phyloP scores from a whole-genome alignment of 1,139 yeast species.

The Magnusiomyces sp. region DNA sequence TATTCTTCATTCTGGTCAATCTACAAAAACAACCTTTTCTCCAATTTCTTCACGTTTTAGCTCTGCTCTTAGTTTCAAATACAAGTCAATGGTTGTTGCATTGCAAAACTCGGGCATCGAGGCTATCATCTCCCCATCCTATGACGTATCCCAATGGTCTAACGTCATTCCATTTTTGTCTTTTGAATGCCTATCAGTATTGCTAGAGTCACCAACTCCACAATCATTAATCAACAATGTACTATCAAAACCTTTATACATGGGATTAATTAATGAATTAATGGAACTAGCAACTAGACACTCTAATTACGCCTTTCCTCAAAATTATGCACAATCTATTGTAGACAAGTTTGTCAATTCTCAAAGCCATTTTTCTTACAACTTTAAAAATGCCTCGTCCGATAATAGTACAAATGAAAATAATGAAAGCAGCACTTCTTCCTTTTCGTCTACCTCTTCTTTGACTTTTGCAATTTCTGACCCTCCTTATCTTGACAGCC shows the following conservation, averaged over 20 bases:
- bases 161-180: conserved; percentile 71
- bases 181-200: conserved; percentile 63
- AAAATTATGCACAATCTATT: conserved; percentile 7
- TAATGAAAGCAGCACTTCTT: neutral
- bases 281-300: conserved; percentile 12
- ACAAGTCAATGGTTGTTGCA: conserved; percentile 1
- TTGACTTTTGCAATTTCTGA: conserved; percentile 8
- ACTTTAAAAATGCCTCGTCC: neutral
- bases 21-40: conserved; percentile 15
- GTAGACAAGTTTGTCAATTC: conserved; percentile 5
- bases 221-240: conserved; percentile 52
- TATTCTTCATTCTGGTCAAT: conserved; percentile 12
- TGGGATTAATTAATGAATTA: conserved; percentile 43
- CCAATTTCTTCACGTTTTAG: conserved; percentile 17
- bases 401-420: neutral
- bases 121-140: conserved; percentile 9
- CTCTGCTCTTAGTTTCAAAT: conserved; percentile 1
- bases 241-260: conserved; percentile 72
- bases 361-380: neutral
- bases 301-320: conserved; percentile 9
- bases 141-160: conserved; percentile 59
- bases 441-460: conserved; percentile 12
- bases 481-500: conserved; percentile 36
- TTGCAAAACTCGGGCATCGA: conserved; percentile 13
- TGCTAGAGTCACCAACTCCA: conserved; percentile 66